Percentiles rank a stretch among this genome's conserved stretches.
Conservation (phyloP, 1,284 basidiomycete species). For the Malassezia nana region DNA sequence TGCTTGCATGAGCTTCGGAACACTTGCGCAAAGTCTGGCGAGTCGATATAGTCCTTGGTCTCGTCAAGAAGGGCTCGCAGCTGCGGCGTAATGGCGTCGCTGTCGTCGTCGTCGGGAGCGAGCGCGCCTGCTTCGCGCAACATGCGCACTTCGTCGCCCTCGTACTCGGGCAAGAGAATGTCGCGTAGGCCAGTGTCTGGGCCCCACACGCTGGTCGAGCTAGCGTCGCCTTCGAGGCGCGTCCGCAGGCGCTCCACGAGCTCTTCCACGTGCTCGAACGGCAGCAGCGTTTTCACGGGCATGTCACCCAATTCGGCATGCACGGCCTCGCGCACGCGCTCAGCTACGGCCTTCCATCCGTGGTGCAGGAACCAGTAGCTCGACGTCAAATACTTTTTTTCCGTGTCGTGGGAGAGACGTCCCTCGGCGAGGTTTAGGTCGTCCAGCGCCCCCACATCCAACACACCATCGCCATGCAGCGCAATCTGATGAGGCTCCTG, state of each 20-base stretch:
- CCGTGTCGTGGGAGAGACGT: conserved; percentile 54
- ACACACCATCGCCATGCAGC: conserved; percentile 6
- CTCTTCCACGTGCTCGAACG: conserved; percentile 59
- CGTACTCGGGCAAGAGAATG: conserved; percentile 34
- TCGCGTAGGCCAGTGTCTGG: conserved; percentile 38
- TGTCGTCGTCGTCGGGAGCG: conserved; percentile 9
- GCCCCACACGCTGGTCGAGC: neutral
- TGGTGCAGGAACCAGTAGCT: conserved; percentile 84
- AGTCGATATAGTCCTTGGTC: conserved; percentile 59
- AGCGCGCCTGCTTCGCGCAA: conserved; percentile 41
- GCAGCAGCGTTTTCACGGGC: conserved; percentile 64
- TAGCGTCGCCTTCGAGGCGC: conserved; percentile 51
- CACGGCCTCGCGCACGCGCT: conserved; percentile 62
- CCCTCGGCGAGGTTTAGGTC: neutral
- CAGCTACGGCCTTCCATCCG: conserved; percentile 72
- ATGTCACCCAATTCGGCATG: conserved; percentile 43
- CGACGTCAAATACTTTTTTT: conserved; percentile 69
- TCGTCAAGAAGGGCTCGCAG: conserved; percentile 62
- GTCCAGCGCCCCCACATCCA: neutral
- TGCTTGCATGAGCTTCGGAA: conserved; percentile 61
- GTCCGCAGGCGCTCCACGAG: conserved; percentile 63
- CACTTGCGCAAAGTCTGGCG: conserved; percentile 61
- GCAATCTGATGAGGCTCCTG: conserved; percentile 13
- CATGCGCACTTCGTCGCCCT: conserved; percentile 28
- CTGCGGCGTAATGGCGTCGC: conserved; percentile 39